Evolutionary conservation across 805 yeast species (phyloP).

Genomic region (Saturnispora dispora): DNA sequence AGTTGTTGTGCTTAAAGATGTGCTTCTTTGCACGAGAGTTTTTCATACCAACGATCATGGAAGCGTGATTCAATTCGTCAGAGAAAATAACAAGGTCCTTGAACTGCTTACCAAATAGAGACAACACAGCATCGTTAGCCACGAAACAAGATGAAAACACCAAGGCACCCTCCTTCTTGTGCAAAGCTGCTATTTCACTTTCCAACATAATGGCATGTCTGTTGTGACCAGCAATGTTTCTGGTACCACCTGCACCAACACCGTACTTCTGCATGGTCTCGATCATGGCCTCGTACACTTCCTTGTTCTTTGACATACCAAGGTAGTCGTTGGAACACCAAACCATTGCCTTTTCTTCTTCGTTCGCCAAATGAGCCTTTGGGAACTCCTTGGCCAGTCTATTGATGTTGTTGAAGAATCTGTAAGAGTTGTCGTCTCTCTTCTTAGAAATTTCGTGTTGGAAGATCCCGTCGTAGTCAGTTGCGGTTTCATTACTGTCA

Average conservation of each 20-base stretch:
- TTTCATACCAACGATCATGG: conserved; percentile 93
- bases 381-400: conserved; percentile 93
- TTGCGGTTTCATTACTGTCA: conserved; percentile 41
- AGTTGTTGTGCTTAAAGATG: conserved; percentile 84
- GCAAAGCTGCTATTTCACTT: conserved; percentile 78
- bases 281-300: conserved; percentile 70
- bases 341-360: conserved; percentile 83
- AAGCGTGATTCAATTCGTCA: conserved; percentile 92
- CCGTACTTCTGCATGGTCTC: conserved; percentile 80
- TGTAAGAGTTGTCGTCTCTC: conserved; percentile 82
- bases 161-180: conserved; percentile 89
- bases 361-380: conserved; percentile 70
- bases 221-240: conserved; percentile 98
- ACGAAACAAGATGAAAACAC: conserved; percentile 95
- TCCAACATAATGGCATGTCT: conserved; percentile 82
- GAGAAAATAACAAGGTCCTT: conserved; percentile 86
- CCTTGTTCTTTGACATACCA: conserved; percentile 82
- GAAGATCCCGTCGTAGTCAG: conserved; percentile 67
- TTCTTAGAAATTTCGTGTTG: conserved; percentile 60
- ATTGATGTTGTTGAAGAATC: conserved; percentile 95
- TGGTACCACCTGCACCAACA: conserved; percentile 98
- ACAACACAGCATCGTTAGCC: conserved; percentile 90
- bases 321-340: conserved; percentile 99
- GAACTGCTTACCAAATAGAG: conserved; percentile 83
- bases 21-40: conserved; percentile 86